Conservation (phyloP, 139 green algal species). For the Haematococcus lacustris region DNA sequence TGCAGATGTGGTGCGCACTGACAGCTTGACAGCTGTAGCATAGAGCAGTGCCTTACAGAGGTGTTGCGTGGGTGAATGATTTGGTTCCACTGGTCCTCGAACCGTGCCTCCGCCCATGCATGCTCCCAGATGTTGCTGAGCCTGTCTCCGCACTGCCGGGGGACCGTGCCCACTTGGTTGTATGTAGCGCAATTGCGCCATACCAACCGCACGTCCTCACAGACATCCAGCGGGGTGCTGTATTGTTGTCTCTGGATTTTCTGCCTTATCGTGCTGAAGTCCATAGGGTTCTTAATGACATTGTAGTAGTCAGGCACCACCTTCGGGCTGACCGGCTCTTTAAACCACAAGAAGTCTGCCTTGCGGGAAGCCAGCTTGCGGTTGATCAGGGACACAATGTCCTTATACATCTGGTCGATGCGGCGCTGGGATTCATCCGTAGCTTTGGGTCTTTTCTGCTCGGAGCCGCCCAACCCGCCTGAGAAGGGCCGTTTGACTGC, state of each 20-base stretch:
- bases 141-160: slow-evolving; percentile 24
- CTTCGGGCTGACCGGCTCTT: slow-evolving; percentile 47
- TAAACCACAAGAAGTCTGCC: slow-evolving; percentile 35
- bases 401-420: background rate
- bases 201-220: slow-evolving; percentile 43
- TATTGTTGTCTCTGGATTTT: slow-evolving; percentile 41
- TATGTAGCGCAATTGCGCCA: slow-evolving; percentile 58
- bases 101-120: slow-evolving; percentile 35
- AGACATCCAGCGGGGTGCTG: slow-evolving; percentile 29
- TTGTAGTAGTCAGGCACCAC: slow-evolving; percentile 58
- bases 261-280: slow-evolving; percentile 51
- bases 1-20: too few relatives aligned
- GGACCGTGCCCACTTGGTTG: slow-evolving; percentile 34
- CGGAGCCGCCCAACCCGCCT: background rate
- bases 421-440: background rate
- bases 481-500: background rate
- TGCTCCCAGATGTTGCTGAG: slow-evolving; percentile 31
- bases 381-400: slow-evolving; percentile 10
- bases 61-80: too few relatives aligned
- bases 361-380: slow-evolving; percentile 18
- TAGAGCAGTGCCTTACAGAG: background rate
- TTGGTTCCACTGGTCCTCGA: slow-evolving; percentile 44
- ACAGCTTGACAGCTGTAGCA: background rate
- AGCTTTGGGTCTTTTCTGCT: background rate
- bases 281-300: slow-evolving; percentile 52